Evolutionary conservation across 306 rosid species (phyloP), one percentile per base, ranked within the genome.

Genomic region (Potentilla sterilis): DNA sequence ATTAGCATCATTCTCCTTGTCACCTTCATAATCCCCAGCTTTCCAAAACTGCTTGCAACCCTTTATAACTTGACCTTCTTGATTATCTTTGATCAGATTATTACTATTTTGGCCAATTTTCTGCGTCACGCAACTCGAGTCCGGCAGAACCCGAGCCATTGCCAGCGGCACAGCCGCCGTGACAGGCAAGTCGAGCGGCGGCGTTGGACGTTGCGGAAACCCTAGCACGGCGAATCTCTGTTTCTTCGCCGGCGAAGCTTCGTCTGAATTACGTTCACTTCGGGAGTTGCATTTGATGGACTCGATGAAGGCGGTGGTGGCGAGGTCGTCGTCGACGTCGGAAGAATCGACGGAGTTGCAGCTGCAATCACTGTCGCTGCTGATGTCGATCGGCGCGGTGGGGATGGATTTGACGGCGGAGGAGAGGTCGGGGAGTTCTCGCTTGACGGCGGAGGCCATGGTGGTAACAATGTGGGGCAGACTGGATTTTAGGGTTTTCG

Each of bases 31-130:
- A 67, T 92, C 97, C 2, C 98, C 97, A 0, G 97, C 98, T 77
- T 95, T 95, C 98, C 98, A 95, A 38, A 95, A 95, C 81, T 95
- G 97, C 78, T 86, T 90, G 61, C 73, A 69, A 10, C 89, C 58
- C 5, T 51, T 51, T 10, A 38, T 15, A 62, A 40, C 64, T 43
- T 0, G 43, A 75, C 1, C 48, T 12, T n/a, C 18, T 42, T 32
- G 21, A 38, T 3, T 80, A 5, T 7, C 13, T 22, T 18, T 18
- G 10, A 2, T 3, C 1, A 13, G 4, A 9, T 37, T 6, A 46
- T 46, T 24, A 24, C 28, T 14, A 18, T 15, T 73, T 0, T 6
- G 52, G 52, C 28, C 70, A 32, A n/a, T 8, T 3, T 61, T 59
- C 8, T 9, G 37, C 28, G 58, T 42, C 55, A 24, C 15, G 16